Base-by-base conservation (phyloP, 192 early-diverging fungal genomes). In the Podila horticola region DNA sequence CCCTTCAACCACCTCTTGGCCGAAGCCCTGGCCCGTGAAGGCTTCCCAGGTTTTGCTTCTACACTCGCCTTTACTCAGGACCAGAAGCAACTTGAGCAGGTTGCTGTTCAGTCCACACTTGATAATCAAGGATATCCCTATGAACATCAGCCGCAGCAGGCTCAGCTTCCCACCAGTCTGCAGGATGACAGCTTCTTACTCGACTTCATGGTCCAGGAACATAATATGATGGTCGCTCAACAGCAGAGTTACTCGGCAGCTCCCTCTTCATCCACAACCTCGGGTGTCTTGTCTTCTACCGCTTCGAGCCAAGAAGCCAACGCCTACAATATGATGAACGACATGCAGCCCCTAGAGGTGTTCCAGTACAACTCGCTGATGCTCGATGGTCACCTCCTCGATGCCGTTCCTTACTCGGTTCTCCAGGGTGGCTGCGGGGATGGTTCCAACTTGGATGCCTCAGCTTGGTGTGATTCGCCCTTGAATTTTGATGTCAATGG, bases 291-390 rank as follows among this genome's bases (percentile, higher is more conserved):
- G 7, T 65, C 68, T n/a, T 5, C 67, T 36, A 26, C 62, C 65
- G 67, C 34, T 20, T 51, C 45, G 10, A 26, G 52, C 62, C 74
- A 75, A 41, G 67, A 69, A 20, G 51, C 52, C 51, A 62, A 62
- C 68, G 26, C 75, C 12, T 67, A 71, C 59, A 66, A 36, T 34
- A 12, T 79, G 11, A 67, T 71, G 63, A 64, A 69, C 15, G 69
- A 67, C 9, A 79, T 79, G 76, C 60, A 45, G 9, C 76, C 70
- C 15, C 28, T 79, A 20, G 76, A 79, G 61, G 12, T 79, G 26
- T 34, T 79, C 64, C 76, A 79, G 52, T 79, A 79, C 76, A 79
- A 79, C 76, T 62, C 64, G 8, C 69, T 79, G n/a, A 13, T 79
- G 29, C 52, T 72, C 38, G 76, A 79, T 28, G 50, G 64, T 50